These are phyloP conservation scores for Colletotrichum sp. DNA, from an alignment of 2,329 filamentous ascomycete genomes.

Conservation along the genomic window DNA sequence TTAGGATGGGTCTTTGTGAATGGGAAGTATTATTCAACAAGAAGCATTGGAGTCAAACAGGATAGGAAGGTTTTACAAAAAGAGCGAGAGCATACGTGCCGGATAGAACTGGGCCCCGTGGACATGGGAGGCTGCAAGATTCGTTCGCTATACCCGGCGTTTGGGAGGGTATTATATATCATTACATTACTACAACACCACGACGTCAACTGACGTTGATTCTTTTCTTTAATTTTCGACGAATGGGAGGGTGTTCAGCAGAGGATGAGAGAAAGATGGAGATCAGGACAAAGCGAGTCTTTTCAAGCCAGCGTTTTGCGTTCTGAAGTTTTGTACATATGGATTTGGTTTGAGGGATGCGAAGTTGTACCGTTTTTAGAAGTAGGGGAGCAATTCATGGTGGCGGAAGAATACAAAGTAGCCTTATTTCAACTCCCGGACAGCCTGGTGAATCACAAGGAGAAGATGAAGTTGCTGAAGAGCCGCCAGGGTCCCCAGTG, in stretches of 20 bases:
- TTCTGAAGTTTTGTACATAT: background rate
- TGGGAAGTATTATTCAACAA: background rate
- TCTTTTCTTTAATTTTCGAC: background rate
- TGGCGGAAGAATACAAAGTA: background rate
- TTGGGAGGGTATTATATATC: background rate
- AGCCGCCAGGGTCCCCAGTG: too few relatives aligned
- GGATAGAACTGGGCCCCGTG: background rate
- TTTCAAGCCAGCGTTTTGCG: background rate
- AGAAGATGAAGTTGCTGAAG: too few relatives aligned
- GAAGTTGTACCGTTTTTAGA: background rate
- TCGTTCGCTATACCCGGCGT: constrained; percentile 1
- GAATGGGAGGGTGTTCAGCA: background rate
- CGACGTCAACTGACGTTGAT: background rate
- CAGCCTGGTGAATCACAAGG: too few relatives aligned
- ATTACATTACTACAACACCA: background rate
- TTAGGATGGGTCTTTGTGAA: background rate
- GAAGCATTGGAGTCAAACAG: background rate
- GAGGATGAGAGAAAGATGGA: background rate
- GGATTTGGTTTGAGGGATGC: background rate
- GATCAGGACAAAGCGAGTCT: background rate
- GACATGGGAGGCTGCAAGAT: background rate
- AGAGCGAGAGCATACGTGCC: background rate
- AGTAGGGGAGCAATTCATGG: background rate
- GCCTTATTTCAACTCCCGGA: too few relatives aligned
- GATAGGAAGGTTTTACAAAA: background rate